Percentiles rank a stretch among this genome's conserved stretches.
Conservation (phyloP, 371 early-diverging fungal species). For the Mortierella sp. region DNA sequence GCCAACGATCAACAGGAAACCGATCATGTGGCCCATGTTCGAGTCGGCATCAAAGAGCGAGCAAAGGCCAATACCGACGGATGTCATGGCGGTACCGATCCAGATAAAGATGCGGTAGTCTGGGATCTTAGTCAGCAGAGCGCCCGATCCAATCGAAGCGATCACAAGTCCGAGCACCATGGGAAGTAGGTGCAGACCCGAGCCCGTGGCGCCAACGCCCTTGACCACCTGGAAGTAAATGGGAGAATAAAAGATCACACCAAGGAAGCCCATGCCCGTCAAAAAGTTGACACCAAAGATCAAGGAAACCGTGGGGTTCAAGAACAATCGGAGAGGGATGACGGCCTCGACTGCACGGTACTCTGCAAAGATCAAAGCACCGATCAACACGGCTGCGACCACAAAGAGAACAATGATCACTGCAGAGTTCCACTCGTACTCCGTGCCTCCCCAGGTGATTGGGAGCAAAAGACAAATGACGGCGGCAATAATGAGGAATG, state of each 20-base stretch:
- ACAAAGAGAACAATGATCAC: slow-evolving; percentile 60
- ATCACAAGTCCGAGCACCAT: slow-evolving; percentile 58
- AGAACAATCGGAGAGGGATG: slow-evolving; percentile 64
- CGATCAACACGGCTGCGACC: slow-evolving; percentile 51
- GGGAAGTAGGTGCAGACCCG: slow-evolving; percentile 72
- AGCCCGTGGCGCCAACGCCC: slow-evolving; percentile 59
- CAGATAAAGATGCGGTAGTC: slow-evolving; percentile 57
- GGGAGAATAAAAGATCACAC: slow-evolving; percentile 72
- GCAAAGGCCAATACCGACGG: slow-evolving; percentile 61
- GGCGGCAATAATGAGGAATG: slow-evolving; percentile 59
- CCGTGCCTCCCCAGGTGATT: slow-evolving; percentile 68
- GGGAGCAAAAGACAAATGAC: slow-evolving; percentile 65
- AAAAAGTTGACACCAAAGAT: slow-evolving; percentile 60
- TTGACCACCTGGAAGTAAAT: slow-evolving; percentile 83
- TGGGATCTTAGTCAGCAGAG: slow-evolving; percentile 36
- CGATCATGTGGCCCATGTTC: slow-evolving; percentile 57
- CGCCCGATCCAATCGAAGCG: slow-evolving; percentile 37
- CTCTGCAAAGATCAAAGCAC: slow-evolving; percentile 54
- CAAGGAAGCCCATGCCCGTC: slow-evolving; percentile 64
- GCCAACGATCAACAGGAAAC: slow-evolving; percentile 70
- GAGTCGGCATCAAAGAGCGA: slow-evolving; percentile 57
- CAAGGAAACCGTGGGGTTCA: slow-evolving; percentile 55
- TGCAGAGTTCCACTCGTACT: slow-evolving; percentile 62
- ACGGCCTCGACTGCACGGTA: slow-evolving; percentile 59
- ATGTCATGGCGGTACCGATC: slow-evolving; percentile 54